Evolutionary conservation across 2,329 filamentous ascomycete species (phyloP).

Genomic region (Ascochyta viciae-villosae): DNA sequence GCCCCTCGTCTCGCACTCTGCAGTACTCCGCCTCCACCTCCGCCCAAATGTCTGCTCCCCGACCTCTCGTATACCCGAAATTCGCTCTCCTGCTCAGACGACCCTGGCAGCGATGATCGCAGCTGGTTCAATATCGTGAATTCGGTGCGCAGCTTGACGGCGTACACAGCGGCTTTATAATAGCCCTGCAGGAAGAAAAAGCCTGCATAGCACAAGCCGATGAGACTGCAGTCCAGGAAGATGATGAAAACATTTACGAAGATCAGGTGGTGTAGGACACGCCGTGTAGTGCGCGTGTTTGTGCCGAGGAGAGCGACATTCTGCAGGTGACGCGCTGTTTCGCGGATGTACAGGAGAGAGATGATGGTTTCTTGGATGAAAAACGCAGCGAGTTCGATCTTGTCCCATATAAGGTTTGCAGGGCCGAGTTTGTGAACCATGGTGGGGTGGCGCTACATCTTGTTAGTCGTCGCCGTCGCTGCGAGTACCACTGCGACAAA

Average conservation of each 20-base stretch:
- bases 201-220: slow-evolving; percentile 49
- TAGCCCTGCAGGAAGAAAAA: slow-evolving; percentile 50
- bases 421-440: slow-evolving; percentile 17
- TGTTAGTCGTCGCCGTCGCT: slow-evolving; percentile 7
- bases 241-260: slow-evolving; percentile 51
- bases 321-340: slow-evolving; percentile 55
- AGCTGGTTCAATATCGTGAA: slow-evolving; percentile 58
- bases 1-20: slow-evolving; percentile 5
- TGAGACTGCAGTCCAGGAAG: slow-evolving; percentile 48
- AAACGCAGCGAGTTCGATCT: slow-evolving; percentile 51
- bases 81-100: slow-evolving; percentile 12
- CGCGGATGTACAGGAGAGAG: slow-evolving; percentile 57
- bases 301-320: slow-evolving; percentile 24
- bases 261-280: slow-evolving; percentile 44
- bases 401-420: slow-evolving; percentile 43
- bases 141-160: slow-evolving; percentile 59
- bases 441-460: slow-evolving; percentile 20
- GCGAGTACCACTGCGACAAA: background rate
- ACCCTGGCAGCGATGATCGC: slow-evolving; percentile 18
- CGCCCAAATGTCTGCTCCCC: slow-evolving; percentile 48
- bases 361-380: slow-evolving; percentile 49
- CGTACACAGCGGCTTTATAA: slow-evolving; percentile 52
- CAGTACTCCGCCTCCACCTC: background rate
- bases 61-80: slow-evolving; percentile 34
- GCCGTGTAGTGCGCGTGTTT: slow-evolving; percentile 19